These are phyloP conservation scores for Panellus pusillus DNA, from an alignment of 768 basidiomycete species.

Conservation along the genomic window DNA sequence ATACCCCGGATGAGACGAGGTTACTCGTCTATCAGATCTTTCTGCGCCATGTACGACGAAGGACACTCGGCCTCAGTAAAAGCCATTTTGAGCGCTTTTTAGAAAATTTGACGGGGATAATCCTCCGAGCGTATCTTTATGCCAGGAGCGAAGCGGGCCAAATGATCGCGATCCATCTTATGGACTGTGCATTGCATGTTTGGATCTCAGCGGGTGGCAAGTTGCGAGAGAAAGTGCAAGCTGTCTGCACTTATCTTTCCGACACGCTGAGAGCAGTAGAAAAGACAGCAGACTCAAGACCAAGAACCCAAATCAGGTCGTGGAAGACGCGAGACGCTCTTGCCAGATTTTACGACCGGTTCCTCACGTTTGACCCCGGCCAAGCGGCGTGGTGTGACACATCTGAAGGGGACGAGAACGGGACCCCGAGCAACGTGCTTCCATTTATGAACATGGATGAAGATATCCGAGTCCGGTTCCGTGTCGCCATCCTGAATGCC, in stretches of 20 bases:
- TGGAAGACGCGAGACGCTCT: slow-evolving; percentile 72
- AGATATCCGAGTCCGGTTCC: slow-evolving; percentile 85
- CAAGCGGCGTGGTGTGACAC: slow-evolving; percentile 48
- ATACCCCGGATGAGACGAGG: slow-evolving; percentile 48
- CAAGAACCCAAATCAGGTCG: slow-evolving; percentile 42
- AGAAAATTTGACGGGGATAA: slow-evolving; percentile 44
- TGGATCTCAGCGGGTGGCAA: slow-evolving; percentile 47
- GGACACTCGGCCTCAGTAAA: slow-evolving; percentile 51
- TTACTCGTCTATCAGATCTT: slow-evolving; percentile 57
- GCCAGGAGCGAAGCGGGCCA: slow-evolving; percentile 54
- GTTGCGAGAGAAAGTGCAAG: slow-evolving; percentile 44
- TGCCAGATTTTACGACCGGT: slow-evolving; percentile 64
- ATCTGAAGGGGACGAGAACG: slow-evolving; percentile 31
- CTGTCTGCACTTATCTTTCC: slow-evolving; percentile 58
- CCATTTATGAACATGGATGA: slow-evolving; percentile 59
- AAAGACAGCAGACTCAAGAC: neutral
- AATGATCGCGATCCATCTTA: slow-evolving; percentile 54
- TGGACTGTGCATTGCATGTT: slow-evolving; percentile 61
- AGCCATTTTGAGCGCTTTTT: slow-evolving; percentile 56
- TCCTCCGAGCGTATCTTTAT: slow-evolving; percentile 57
- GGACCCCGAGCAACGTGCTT: slow-evolving; percentile 47
- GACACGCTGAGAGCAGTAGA: slow-evolving; percentile 31
- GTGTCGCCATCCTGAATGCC: slow-evolving; percentile 61
- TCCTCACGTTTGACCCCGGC: slow-evolving; percentile 57
- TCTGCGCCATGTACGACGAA: slow-evolving; percentile 53